Percentiles rank a stretch among this genome's conserved stretches.
These are phyloP conservation scores for Fennellomyces sp. DNA, from an alignment of 371 early-diverging fungal genomes.

Conservation along the genomic window DNA sequence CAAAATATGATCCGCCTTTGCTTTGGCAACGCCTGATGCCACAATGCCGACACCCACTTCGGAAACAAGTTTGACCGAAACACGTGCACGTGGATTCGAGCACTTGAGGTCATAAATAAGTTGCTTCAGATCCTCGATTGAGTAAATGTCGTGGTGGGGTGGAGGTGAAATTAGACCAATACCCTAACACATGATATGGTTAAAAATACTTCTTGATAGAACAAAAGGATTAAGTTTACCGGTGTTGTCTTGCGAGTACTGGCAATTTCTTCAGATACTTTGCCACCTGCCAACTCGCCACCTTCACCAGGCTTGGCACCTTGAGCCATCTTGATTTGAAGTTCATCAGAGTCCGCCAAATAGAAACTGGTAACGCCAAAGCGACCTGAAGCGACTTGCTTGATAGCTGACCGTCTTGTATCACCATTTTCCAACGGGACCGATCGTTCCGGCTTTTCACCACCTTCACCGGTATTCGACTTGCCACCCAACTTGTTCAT, in stretches of 20 bases:
- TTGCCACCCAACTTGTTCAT: conserved; percentile 96
- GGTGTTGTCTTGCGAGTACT: conserved; percentile 93
- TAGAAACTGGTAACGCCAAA: conserved; percentile 97
- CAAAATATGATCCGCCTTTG: conserved; percentile 94
- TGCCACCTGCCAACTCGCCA: conserved; percentile 79
- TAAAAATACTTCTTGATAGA: no score
- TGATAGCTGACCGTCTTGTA: conserved; percentile 91
- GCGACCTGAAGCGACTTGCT: conserved; percentile 97
- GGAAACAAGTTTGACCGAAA: conserved; percentile 96
- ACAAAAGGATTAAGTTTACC: conserved; percentile 1
- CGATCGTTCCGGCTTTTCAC: conserved; percentile 92
- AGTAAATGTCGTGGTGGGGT: conserved; percentile 98
- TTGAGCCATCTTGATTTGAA: conserved; percentile 99
- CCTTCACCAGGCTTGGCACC: conserved; percentile 99
- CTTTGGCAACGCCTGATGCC: conserved; percentile 97
- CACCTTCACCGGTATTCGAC: conserved; percentile 98
- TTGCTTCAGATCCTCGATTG: conserved; percentile 96
- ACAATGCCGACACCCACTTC: conserved; percentile 97
- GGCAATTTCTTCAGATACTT: conserved; percentile 91
- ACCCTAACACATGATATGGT: conserved; percentile 42
- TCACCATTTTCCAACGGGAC: conserved; percentile 69
- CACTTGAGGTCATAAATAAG: conserved; percentile 96
- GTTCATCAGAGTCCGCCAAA: conserved; percentile 90
- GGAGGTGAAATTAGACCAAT: conserved; percentile 96
- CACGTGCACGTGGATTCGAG: conserved; percentile 87